Base-by-base conservation (phyloP, 2,329 filamentous ascomycete genomes). In the Bipolaris oryzae region DNA sequence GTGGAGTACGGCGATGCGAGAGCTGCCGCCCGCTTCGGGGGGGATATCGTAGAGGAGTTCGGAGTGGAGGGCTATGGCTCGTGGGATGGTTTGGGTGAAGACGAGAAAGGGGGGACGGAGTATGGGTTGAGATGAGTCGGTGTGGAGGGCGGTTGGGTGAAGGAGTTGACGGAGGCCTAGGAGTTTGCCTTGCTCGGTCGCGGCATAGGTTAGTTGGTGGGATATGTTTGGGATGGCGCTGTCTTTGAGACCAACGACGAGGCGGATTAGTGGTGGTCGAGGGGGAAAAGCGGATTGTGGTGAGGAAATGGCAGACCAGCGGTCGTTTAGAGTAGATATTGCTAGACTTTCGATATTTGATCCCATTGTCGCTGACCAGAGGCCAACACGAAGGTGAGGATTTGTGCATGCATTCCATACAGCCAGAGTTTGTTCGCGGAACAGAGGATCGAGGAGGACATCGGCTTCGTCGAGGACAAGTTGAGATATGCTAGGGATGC, bases 321-420 rank as follows among this genome's bases (percentile, higher is more conserved):
- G 35, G 60, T 72, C 39, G 76, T 72, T 48, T 76, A 82, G 34
- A 13, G 88, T 89, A n/a, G 86, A 84, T 6, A 84, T 84, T 44
- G 91, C 85, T 7, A 97, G 81, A 18, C 87, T 82, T 78, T 99
- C 95, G 39, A 98, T 90, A 66, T 89, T 95, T 15, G 94, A 96
- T 3, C 91, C 92, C 88, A 99, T 97, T 0, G 95, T 99, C 13
- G 95, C 95, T 13, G 95, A 98, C 92, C 94, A 99, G 58, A 96
- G 87, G 9, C 90, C 91, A 3, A 92, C 82, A 21, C 87, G 85
- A 7, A 98, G 80, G n/a, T 82, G 77, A 3, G 85, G 81, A 64
- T 88, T 87, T 2, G 81, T 87, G 74, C 94, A 94, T 3, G 90
- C 85, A 39, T 86, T 85, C 92, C 93, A 97, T 60, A 98, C 88